Evolutionary conservation across 768 basidiomycete genomes (phyloP), one percentile per base, ranked within the genome.

Genomic region (Kwoniella sp.): DNA sequence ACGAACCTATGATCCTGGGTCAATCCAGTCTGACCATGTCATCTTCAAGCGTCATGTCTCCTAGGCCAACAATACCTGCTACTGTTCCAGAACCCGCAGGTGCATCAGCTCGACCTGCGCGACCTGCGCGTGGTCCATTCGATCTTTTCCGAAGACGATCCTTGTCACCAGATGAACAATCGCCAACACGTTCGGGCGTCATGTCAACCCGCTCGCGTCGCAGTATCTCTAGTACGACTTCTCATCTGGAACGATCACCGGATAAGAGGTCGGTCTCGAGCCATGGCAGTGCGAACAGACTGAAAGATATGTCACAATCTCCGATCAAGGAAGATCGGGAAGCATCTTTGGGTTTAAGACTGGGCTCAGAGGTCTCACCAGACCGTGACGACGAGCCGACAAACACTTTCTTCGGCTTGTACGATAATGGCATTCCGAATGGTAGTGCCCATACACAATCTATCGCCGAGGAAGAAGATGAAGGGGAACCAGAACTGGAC

Each of bases 141-240:
- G n/a, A n/a, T n/a, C n/a, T n/a, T n/a, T n/a, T n/a, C n/a, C n/a
- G n/a, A n/a, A n/a, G n/a, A n/a, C n/a, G n/a, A n/a, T n/a, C n/a
- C n/a, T n/a, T n/a, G n/a, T n/a, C n/a, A n/a, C n/a, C n/a, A n/a
- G n/a, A n/a, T n/a, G n/a, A n/a, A n/a, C n/a, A n/a, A n/a, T n/a
- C n/a, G n/a, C 37, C 44, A 17, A 34, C 40, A 14, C 40, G 33
- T 5, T 52, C 50, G 19, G 38, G 45, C 14, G 37, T 46, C 10
- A 47, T 54, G 29, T 46, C 45, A 17, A 46, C 45, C 3, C 17
- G 52, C 23, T 54, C 52, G 23, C 27, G 52, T 28, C n/a, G 52
- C 4, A 54, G 52, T 29, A 32, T 40, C 7, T 54, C 52, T 3
- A 39, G 52, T 25, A 29, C 41, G 5, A 22, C 47, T 1, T 54